phyloP scores from a whole-genome alignment of 1,284 basidiomycete species.

The Afroboletus lepidellus region DNA sequence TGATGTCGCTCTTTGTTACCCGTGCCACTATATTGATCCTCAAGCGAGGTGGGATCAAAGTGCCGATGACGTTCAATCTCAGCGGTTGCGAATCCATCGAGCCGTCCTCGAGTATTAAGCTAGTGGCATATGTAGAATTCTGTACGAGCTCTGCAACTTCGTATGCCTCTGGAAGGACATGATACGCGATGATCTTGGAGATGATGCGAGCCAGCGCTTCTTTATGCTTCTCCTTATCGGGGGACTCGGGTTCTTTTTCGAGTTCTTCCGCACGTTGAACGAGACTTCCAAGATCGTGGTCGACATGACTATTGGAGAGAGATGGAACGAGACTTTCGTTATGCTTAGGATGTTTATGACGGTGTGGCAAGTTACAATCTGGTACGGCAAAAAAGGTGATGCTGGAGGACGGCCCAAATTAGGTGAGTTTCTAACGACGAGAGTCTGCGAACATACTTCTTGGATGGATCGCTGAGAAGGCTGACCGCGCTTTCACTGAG shows the following conservation, averaged over 20 bases:
- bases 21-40: constrained; percentile 58
- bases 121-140: constrained; percentile 62
- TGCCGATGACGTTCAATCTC: constrained; percentile 53
- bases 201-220: constrained; percentile 55
- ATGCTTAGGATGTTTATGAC: background rate
- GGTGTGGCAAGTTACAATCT: constrained; percentile 41
- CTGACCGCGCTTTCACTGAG: constrained; percentile 42
- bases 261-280: constrained; percentile 26
- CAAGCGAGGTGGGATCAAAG: constrained; percentile 33
- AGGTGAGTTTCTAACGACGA: background rate
- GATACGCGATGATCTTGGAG: constrained; percentile 59
- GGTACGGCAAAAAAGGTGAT: constrained; percentile 57
- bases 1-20: constrained; percentile 46
- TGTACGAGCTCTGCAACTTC: constrained; percentile 44
- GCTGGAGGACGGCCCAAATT: constrained; percentile 28
- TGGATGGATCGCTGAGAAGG: constrained; percentile 43
- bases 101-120: constrained; percentile 50
- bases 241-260: constrained; percentile 28
- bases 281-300: constrained; percentile 19
- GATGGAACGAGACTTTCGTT: background rate
- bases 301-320: constrained; percentile 1
- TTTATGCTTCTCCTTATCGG: constrained; percentile 50
- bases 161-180: constrained; percentile 52
- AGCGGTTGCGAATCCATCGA: constrained; percentile 52
- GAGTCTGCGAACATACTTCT: constrained; percentile 29